Evolutionary conservation across 73 alveolate genomes (phyloP).

Genomic region (Breviolum minutum): DNA sequence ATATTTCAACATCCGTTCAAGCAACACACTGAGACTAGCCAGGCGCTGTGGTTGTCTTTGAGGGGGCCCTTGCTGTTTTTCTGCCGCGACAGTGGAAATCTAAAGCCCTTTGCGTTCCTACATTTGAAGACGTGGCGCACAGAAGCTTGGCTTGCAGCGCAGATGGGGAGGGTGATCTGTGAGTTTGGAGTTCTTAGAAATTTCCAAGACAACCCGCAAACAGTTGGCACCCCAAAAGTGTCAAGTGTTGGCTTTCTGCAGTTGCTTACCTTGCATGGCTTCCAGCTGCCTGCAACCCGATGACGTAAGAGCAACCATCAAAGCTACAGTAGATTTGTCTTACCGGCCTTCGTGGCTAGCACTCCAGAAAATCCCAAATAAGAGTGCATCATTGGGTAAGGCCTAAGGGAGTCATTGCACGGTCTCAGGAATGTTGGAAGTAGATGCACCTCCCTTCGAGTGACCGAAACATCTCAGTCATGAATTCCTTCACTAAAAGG

Average conservation of each 20-base stretch:
- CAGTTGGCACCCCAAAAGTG: not conserved
- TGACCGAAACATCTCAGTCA: too few species aligned
- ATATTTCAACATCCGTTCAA: not conserved
- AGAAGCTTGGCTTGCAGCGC: not conserved
- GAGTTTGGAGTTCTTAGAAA: not conserved
- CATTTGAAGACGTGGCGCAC: slow-evolving; percentile 48
- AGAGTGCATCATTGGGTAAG: too few species aligned
- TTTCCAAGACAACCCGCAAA: not conserved
- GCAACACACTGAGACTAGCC: not conserved
- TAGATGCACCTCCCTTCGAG: too few species aligned
- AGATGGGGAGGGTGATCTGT: not conserved
- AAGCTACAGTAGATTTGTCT: too few species aligned
- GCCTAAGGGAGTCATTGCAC: too few species aligned
- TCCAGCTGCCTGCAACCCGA: too few species aligned
- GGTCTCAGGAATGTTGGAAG: too few species aligned
- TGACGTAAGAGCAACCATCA: too few species aligned
- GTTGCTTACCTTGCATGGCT: not conserved
- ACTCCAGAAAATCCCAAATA: too few species aligned
- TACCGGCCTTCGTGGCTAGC: too few species aligned
- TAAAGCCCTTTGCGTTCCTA: slow-evolving; percentile 83
- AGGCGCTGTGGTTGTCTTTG: slow-evolving; percentile 51
- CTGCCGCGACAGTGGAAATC: slow-evolving; percentile 32
- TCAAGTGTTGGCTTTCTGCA: not conserved
- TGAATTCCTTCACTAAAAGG: too few species aligned
- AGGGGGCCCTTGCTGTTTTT: slow-evolving; percentile 80